Evolutionary conservation across 2,329 filamentous ascomycete species (phyloP).

Genomic region (Aspergillus fijiensis): DNA sequence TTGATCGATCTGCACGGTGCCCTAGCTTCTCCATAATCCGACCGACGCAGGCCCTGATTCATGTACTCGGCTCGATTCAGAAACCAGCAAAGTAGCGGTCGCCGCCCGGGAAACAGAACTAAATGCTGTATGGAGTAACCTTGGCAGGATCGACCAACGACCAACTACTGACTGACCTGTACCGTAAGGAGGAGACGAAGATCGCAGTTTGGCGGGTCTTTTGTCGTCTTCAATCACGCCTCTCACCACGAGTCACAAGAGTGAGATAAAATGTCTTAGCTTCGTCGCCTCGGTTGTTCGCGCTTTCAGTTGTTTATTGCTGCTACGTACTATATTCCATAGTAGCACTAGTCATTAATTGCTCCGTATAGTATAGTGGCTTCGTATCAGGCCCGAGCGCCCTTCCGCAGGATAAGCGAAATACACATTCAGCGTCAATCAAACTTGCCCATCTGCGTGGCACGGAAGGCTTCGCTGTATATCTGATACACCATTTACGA

Average conservation of each 20-base stretch:
- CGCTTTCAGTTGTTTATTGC: neutral
- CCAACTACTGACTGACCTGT: neutral
- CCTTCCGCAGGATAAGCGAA: constrained; percentile 7
- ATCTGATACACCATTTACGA: constrained; percentile 7
- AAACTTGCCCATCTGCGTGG: constrained; percentile 22
- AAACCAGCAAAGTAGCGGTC: constrained; percentile 19
- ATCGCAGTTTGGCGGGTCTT: neutral
- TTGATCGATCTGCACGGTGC: neutral
- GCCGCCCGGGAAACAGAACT: constrained; percentile 13
- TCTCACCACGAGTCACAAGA: constrained; percentile 5
- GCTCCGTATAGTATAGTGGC: neutral
- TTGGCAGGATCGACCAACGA: constrained; percentile 11
- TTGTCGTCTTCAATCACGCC: neutral
- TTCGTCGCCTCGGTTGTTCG: neutral
- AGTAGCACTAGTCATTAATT: neutral
- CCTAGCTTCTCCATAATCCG: constrained; percentile 7
- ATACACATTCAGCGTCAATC: constrained; percentile 14
- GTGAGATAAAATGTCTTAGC: neutral
- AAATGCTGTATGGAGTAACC: constrained; percentile 4
- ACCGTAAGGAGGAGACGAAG: neutral
- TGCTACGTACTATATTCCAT: neutral
- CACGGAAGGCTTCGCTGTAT: constrained; percentile 18
- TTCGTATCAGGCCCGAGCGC: constrained; percentile 15
- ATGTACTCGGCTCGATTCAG: constrained; percentile 17
- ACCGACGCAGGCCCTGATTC: constrained; percentile 3